Evolutionary conservation across 163 green algal genomes (phyloP), one percentile per base, ranked within the genome.

Genomic region (Coccomyxa subellipsoidea): DNA sequence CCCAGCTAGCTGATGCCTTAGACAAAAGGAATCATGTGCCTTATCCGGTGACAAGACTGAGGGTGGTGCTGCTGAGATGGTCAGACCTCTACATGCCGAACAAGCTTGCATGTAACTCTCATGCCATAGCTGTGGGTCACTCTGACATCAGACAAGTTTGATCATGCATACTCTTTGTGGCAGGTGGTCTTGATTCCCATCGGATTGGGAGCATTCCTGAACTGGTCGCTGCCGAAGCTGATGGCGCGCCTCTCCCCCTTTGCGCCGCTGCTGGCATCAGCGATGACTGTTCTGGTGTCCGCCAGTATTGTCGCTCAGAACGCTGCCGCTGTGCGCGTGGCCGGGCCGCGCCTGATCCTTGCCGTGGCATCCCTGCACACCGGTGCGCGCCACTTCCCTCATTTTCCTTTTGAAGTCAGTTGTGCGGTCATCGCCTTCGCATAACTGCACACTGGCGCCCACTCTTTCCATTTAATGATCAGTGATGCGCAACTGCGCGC

Each of bases 101-200:
- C n/a, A n/a, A n/a, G n/a, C n/a, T n/a, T n/a, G n/a, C n/a, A n/a
- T n/a, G n/a, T n/a, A n/a, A n/a, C n/a, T n/a, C n/a, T n/a, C n/a
- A n/a, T n/a, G n/a, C n/a, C n/a, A n/a, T n/a, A n/a, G n/a, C n/a
- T n/a, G n/a, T n/a, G n/a, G n/a, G n/a, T n/a, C n/a, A n/a, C n/a
- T n/a, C n/a, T n/a, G n/a, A n/a, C n/a, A n/a, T n/a, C n/a, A n/a
- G n/a, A n/a, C n/a, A n/a, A n/a, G n/a, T n/a, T n/a, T n/a, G n/a
- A n/a, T n/a, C n/a, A n/a, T n/a, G n/a, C n/a, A n/a, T n/a, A n/a
- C n/a, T n/a, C n/a, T n/a, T n/a, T n/a, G 69, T 8, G 32, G 59
- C 86, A 92, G 83, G 85, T 94, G 27, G 90, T 94, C 37, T 84
- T 94, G 71, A 73, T 88, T 25, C 90, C 90, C n/a, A 81, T 93